Percentiles rank a stretch among this genome's conserved stretches.
These are phyloP conservation scores for Lachnum nothofagi DNA, from an alignment of 2,329 filamentous ascomycete genomes.

Conservation along the genomic window DNA sequence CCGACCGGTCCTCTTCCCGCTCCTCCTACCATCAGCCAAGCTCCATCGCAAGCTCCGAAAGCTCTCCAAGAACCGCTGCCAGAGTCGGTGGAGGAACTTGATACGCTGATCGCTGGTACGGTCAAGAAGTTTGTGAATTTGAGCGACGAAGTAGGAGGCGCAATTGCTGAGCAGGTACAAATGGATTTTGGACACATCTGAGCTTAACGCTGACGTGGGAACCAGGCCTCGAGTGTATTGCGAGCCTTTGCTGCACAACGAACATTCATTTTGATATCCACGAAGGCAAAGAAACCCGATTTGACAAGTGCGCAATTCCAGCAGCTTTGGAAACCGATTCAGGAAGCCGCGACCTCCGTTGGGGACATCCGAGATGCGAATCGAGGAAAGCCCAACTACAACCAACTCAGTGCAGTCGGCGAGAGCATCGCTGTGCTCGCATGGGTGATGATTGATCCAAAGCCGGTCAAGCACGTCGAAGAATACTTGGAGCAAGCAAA, in stretches of 20 bases:
- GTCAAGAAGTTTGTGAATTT: conserved; percentile 73
- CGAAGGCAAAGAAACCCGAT: conserved; percentile 88
- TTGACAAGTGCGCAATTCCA: conserved; percentile 58
- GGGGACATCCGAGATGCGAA: conserved; percentile 78
- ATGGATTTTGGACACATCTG: conserved; percentile 4
- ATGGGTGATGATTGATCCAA: conserved; percentile 81
- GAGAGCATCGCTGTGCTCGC: conserved; percentile 86
- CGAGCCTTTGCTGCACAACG: conserved; percentile 77
- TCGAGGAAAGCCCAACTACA: conserved; percentile 67
- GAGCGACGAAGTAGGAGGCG: conserved; percentile 70
- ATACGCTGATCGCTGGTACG: conserved; percentile 67
- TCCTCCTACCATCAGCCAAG: conserved; percentile 37
- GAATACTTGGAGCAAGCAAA: conserved; percentile 80
- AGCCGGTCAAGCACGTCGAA: conserved; percentile 79
- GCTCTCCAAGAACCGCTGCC: conserved; percentile 54
- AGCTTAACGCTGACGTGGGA: conserved; percentile 11
- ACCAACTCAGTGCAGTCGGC: conserved; percentile 79
- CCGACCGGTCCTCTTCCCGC: conserved; percentile 33
- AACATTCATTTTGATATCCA: conserved; percentile 80
- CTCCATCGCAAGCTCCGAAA: conserved; percentile 41
- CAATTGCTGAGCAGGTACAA: conserved; percentile 73
- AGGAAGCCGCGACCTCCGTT: conserved; percentile 73
- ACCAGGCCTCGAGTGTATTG: conserved; percentile 48
- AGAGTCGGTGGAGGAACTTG: conserved; percentile 80
- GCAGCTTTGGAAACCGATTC: conserved; percentile 79